Base-by-base conservation (phyloP, 2,329 filamentous ascomycete species). In the Fragosphaeria purpurea region DNA sequence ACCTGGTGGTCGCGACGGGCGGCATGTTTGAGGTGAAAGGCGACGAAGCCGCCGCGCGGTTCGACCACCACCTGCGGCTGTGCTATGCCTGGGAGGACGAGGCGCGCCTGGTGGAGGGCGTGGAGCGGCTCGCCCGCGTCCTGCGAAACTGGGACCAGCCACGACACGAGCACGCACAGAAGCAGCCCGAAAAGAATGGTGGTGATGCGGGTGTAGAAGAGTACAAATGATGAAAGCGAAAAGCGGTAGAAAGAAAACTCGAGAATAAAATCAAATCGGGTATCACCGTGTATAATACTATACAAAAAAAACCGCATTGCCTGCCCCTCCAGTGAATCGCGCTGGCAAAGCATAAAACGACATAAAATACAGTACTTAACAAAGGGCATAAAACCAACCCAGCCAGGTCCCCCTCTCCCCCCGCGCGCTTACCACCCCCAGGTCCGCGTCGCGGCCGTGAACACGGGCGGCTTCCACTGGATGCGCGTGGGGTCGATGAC, bases 401-500 rank as follows among this genome's bases (percentile, higher is more conserved):
- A 47, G 11, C 4, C 32, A 22, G 22, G 6, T 11, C 11, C 22
- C 4, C 5, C 22, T 22, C 2, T 6, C 42, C 31, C 8, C 42
- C n/a, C 44, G n/a, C 5, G 22, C 2, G 3, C 10, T 39, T 12
- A 96, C 91, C 91, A 97, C 54, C 90, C 94, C 93, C 93, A 97
- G 10, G 91, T 97, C 59, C 91, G 78, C 58, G 82, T 87, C 11
- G 86, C 87, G 1, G 91, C 90, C 32, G 85, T 90, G 63, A 97
- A 97, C 0, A 96, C 86, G 0, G 93, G 93, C 9, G 93, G 91
- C 67, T 95, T 97, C 93, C 93, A 98, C 61, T 89, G 85, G 51
- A 98, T 81, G 60, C 79, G 78, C 22, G 80, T 77, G 0, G 90
- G 76, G 54, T 95, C 86, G 56, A 98, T 90, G 43, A 77, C 70